These are phyloP conservation scores for Ophiostoma piceae DNA, from an alignment of 2,329 filamentous ascomycete species.

Conservation along the genomic window DNA sequence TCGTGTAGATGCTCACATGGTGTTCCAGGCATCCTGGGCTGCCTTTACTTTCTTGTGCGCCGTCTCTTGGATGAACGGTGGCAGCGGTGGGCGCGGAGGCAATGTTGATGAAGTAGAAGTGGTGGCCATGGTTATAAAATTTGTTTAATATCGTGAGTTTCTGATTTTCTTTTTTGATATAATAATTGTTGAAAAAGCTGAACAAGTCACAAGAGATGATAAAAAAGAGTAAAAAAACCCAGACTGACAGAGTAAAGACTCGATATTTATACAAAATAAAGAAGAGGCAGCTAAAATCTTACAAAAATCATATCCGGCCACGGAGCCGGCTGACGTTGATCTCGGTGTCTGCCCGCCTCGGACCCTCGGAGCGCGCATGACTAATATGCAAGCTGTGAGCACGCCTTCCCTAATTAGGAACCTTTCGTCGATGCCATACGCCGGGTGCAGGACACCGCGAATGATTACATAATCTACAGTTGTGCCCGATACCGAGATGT, in stretches of 20 bases:
- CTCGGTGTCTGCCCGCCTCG: conserved; percentile 6
- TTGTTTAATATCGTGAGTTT: not conserved
- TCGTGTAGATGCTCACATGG: conserved; percentile 47
- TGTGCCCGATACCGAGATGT: not conserved
- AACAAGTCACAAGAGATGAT: not conserved
- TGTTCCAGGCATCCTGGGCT: conserved; percentile 80
- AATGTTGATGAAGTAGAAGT: conserved; percentile 11
- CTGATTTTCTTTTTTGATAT: not conserved
- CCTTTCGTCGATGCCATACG: conserved; percentile 5
- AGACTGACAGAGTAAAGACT: not conserved
- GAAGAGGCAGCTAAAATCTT: not conserved
- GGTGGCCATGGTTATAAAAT: not conserved
- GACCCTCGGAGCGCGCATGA: not conserved
- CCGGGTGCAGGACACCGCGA: not conserved
- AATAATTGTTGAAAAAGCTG: not conserved
- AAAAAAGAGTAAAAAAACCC: not conserved
- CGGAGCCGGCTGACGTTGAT: conserved; percentile 3
- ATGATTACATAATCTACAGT: not conserved
- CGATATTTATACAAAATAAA: not conserved
- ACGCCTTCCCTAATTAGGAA: conserved; percentile 14
- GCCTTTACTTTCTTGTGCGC: conserved; percentile 74
- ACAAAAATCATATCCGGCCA: not conserved
- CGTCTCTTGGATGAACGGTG: conserved; percentile 69
- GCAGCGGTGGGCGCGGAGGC: conserved; percentile 44
- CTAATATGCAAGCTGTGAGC: not conserved